phyloP scores from a whole-genome alignment of 257 asterid genomes.

The Petunia axillaris region DNA sequence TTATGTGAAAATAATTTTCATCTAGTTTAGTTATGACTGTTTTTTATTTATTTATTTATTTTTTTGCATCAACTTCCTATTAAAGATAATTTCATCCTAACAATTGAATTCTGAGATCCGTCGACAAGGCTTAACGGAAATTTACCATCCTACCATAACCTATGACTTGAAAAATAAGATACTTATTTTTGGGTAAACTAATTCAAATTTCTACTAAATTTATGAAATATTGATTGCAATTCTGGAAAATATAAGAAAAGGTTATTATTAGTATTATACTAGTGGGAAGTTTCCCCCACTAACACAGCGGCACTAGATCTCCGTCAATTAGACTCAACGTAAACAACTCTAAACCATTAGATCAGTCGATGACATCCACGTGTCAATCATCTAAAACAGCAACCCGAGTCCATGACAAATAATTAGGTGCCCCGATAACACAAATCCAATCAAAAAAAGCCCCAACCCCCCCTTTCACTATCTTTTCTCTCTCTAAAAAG shows the following conservation, averaged over 20 bases:
- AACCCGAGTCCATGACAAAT: conserved; percentile 17
- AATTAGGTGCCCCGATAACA: conserved; percentile 16
- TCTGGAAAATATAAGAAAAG: background rate
- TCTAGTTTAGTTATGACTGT: no score
- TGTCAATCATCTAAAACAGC: background rate
- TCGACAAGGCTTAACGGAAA: no score
- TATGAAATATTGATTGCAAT: background rate
- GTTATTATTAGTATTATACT: background rate
- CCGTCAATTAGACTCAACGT: conserved; percentile 17
- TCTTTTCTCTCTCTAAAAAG: conserved; percentile 27
- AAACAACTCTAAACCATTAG: background rate
- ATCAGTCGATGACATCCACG: background rate
- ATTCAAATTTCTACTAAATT: background rate
- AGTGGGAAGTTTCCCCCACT: conserved; percentile 6
- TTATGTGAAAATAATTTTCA: no score
- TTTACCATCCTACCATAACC: no score
- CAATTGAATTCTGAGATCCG: no score
- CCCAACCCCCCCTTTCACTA: conserved; percentile 36
- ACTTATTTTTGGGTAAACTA: no score
- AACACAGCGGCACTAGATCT: conserved; percentile 4
- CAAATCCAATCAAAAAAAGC: conserved; percentile 40
- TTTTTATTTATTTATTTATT: no score
- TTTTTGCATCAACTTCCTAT: no score
- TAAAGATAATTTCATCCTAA: no score
- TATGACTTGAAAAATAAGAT: no score